phyloP scores from a whole-genome alignment of 2,329 filamentous ascomycete genomes.

The Botrytis pseudocinerea region DNA sequence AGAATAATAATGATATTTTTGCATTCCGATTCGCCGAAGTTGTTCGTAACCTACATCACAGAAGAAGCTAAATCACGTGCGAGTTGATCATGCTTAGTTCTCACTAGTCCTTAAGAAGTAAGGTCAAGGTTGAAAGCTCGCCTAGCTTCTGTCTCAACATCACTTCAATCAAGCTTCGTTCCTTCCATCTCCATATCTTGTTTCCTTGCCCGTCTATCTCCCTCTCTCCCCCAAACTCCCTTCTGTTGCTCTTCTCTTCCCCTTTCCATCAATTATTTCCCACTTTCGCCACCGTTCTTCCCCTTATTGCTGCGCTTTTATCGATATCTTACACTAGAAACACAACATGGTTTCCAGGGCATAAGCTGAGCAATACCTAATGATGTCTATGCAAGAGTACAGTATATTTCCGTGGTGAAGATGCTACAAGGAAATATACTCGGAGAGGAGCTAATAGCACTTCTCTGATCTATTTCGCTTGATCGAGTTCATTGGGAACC shows the following conservation, averaged over 20 bases:
- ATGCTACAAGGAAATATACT: neutral
- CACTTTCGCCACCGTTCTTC: neutral
- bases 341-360: neutral
- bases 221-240: neutral
- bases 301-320: neutral
- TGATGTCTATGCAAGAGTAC: neutral
- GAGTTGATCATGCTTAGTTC: rapidly evolving
- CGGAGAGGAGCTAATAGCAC: neutral
- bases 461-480: neutral
- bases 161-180: slow-evolving; percentile 14
- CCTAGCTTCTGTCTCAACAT: neutral
- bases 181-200: neutral
- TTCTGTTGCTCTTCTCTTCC: neutral
- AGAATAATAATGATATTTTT: neutral
- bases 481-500: neutral
- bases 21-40: neutral
- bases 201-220: neutral
- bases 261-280: neutral
- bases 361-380: neutral
- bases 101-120: neutral
- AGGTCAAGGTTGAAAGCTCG: slow-evolving; percentile 1
- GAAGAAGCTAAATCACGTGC: neutral
- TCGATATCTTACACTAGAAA: neutral
- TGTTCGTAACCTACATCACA: neutral
- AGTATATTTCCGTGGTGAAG: neutral